A percentile compares a stretch with the other conserved stretches of the same genome.
These are phyloP conservation scores for Phanerochaete sordida DNA, from an alignment of 768 basidiomycete genomes.

Conservation along the genomic window DNA sequence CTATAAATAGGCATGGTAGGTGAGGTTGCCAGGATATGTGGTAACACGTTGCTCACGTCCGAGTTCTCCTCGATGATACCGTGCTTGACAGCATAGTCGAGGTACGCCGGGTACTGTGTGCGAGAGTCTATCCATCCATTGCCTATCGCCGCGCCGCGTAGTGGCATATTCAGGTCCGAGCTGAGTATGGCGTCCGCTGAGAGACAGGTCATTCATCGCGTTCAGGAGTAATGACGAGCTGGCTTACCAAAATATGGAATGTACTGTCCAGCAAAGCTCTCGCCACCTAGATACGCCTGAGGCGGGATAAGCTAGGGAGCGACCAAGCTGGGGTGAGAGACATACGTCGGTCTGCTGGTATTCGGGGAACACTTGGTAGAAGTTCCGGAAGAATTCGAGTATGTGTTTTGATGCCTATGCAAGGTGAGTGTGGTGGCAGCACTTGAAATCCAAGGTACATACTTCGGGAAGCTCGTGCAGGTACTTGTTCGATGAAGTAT, in stretches of 20 bases:
- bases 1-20: conserved; percentile 29
- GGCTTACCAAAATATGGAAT: conserved; percentile 86
- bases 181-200: conserved; percentile 75
- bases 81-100: conserved; percentile 80
- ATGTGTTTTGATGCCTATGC: conserved; percentile 82
- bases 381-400: conserved; percentile 80
- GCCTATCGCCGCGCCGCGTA: conserved; percentile 86
- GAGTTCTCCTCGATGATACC: conserved; percentile 73
- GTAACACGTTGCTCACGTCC: conserved; percentile 39
- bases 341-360: conserved; percentile 77
- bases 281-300: conserved; percentile 89
- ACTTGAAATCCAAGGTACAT: too few species aligned
- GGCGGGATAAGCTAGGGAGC: background rate
- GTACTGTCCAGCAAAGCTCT: conserved; percentile 97
- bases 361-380: conserved; percentile 91
- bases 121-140: conserved; percentile 97
- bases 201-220: background rate
- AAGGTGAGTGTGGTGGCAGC: too few species aligned
- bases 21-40: background rate
- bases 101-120: conserved; percentile 84
- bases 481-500: conserved; percentile 80
- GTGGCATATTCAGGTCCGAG: conserved; percentile 53
- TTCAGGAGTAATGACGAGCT: background rate
- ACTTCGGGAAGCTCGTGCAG: conserved; percentile 77
- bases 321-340: background rate